These are phyloP conservation scores for Bipolaris cookei DNA, from an alignment of 2,329 filamentous ascomycete genomes.

Conservation along the genomic window DNA sequence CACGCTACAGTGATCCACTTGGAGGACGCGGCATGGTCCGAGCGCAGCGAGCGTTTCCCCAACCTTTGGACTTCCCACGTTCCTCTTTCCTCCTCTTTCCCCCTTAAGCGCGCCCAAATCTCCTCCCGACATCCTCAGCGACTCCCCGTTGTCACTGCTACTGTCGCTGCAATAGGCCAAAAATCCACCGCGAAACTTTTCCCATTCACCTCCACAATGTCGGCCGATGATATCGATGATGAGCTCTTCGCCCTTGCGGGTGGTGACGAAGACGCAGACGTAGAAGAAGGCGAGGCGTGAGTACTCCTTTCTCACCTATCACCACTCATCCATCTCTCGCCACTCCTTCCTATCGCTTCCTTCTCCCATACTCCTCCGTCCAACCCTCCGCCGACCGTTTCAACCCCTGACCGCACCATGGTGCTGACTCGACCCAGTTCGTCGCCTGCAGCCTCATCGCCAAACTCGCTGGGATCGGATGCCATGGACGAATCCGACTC, in stretches of 20 bases:
- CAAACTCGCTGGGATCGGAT: conserved; percentile 76
- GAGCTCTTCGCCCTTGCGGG: conserved; percentile 93
- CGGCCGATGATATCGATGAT: conserved; percentile 77
- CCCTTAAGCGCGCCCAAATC: conserved; percentile 25
- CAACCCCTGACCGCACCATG: conserved; percentile 22
- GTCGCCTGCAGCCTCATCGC: conserved; percentile 68
- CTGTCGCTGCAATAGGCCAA: conserved; percentile 1
- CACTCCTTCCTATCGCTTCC: conserved; percentile 6
- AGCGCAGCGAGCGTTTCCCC: conserved; percentile 32
- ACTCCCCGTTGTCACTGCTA: conserved; percentile 11
- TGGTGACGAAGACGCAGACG: conserved; percentile 65
- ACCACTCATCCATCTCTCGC: conserved; percentile 10
- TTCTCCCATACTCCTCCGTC: conserved; percentile 19
- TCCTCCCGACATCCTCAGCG: conserved; percentile 15
- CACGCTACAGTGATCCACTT: conserved; percentile 26
- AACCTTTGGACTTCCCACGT: conserved; percentile 26
- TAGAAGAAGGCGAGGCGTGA: conserved; percentile 85
- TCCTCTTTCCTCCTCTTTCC: conserved; percentile 23
- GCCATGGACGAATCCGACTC: conserved; percentile 84
- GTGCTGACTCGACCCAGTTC: conserved; percentile 62
- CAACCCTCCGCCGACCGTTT: conserved; percentile 18
- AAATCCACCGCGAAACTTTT: conserved; percentile 1
- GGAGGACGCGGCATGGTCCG: conserved; percentile 28
- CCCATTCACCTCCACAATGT: conserved; percentile 62
- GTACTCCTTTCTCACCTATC: conserved; percentile 49